A percentile compares a stretch with the other conserved stretches of the same genome.
Evolutionary conservation across 345 rosid species (phyloP).

Genomic region (Populus nigra): DNA sequence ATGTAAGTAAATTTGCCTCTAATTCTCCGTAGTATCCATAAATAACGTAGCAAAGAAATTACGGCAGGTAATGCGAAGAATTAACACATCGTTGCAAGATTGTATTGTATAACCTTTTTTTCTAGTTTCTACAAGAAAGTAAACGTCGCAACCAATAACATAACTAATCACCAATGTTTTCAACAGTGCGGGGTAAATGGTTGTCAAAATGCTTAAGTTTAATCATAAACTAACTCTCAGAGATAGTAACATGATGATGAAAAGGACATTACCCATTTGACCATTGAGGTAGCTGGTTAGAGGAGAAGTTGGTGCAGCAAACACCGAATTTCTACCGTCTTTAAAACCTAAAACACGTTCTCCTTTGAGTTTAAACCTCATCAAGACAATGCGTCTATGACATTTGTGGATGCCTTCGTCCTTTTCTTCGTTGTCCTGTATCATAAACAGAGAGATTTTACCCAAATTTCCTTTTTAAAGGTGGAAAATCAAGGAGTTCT

Average conservation of each 20-base stretch:
- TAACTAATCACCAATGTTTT: neutral
- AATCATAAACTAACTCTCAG: neutral
- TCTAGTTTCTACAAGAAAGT: neutral
- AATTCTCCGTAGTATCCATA: neutral
- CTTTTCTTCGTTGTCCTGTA: conserved; percentile 22
- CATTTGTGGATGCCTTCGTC: conserved; percentile 19
- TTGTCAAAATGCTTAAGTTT: neutral
- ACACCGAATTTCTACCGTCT: conserved; percentile 29
- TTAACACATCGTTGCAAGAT: neutral
- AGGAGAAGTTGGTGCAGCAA: conserved; percentile 49
- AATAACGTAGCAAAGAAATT: no score
- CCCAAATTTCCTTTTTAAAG: neutral
- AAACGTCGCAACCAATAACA: neutral
- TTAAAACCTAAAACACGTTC: conserved; percentile 16
- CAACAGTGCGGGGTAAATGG: neutral
- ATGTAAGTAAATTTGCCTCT: neutral
- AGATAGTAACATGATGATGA: conserved; percentile 16
- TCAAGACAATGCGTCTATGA: conserved; percentile 15
- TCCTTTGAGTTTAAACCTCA: conserved; percentile 8
- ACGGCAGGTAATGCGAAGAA: neutral
- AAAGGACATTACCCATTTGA: conserved; percentile 31
- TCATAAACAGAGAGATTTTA: neutral
- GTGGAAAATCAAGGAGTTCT: neutral
- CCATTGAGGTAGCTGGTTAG: conserved; percentile 39
- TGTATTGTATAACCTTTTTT: neutral